Evolutionary conservation across 495 filamentous ascomycete species (phyloP).

Genomic region (Clavariopsis aquatica): DNA sequence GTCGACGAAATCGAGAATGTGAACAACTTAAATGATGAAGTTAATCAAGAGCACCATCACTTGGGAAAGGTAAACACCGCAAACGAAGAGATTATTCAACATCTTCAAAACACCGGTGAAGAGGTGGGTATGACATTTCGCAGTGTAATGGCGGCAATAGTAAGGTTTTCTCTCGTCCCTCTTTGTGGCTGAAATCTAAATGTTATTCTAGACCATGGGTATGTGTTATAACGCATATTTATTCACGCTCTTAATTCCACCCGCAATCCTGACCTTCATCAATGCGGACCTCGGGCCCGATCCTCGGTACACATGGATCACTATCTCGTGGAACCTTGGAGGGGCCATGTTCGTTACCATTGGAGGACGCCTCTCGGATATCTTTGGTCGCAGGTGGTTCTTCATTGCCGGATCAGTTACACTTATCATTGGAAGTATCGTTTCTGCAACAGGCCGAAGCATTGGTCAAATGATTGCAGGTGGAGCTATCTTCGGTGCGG

Average conservation of each 20-base stretch:
- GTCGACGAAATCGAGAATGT: conserved; percentile 29
- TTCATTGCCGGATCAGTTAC: conserved; percentile 26
- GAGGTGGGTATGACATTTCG: conserved; percentile 35
- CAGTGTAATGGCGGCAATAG: conserved; percentile 27
- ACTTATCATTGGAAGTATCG: conserved; percentile 35
- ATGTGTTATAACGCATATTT: conserved; percentile 38
- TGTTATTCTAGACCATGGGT: conserved; percentile 20
- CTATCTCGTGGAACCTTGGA: conserved; percentile 37
- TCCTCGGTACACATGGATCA: conserved; percentile 37
- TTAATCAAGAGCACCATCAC: conserved; percentile 3
- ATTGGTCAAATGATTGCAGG: conserved; percentile 38
- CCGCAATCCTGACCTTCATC: conserved; percentile 32
- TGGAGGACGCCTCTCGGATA: conserved; percentile 34
- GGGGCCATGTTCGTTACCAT: conserved; percentile 37
- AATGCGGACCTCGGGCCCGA: conserved; percentile 35
- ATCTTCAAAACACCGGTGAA: conserved; percentile 33
- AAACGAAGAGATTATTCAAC: conserved; percentile 32
- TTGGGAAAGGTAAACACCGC: conserved; percentile 6
- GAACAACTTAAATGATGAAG: conserved; percentile 7
- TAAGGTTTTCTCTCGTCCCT: conserved; percentile 12
- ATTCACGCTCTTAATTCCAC: conserved; percentile 35
- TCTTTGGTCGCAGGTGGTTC: conserved; percentile 35
- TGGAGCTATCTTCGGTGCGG: conserved; percentile 34
- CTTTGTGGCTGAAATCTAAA: background rate
- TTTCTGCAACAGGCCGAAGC: conserved; percentile 29